phyloP scores from a whole-genome alignment of 495 filamentous ascomycete species.

The Amniculicola lignicola region DNA sequence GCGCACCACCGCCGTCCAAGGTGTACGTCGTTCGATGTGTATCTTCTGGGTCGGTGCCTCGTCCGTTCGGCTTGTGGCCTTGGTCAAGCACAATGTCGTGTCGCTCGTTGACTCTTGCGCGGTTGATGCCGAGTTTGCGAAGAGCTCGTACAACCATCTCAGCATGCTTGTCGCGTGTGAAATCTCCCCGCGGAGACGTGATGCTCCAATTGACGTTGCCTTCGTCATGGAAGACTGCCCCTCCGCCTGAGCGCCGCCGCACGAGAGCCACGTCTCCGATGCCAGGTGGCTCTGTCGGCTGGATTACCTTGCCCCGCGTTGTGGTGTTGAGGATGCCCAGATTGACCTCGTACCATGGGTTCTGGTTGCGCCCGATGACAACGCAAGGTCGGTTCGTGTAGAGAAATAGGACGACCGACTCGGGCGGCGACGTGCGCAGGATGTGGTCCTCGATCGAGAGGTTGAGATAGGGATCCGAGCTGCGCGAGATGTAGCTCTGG shows the following conservation, averaged over 20 bases:
- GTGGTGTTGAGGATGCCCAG: slow-evolving; percentile 51
- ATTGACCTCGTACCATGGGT: slow-evolving; percentile 91
- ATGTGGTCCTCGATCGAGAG: slow-evolving; percentile 94
- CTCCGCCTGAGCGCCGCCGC: slow-evolving; percentile 80
- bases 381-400: slow-evolving; percentile 84
- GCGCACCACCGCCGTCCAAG: slow-evolving; percentile 31
- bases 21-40: slow-evolving; percentile 41
- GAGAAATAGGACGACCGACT: slow-evolving; percentile 76
- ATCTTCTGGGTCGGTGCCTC: slow-evolving; percentile 35
- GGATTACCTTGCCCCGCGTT: not conserved
- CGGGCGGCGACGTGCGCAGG: slow-evolving; percentile 63
- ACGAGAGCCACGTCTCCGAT: slow-evolving; percentile 60
- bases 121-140: slow-evolving; percentile 49
- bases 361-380: slow-evolving; percentile 93
- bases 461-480: slow-evolving; percentile 78
- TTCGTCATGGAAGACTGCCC: slow-evolving; percentile 87
- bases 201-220: slow-evolving; percentile 94
- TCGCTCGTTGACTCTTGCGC: slow-evolving; percentile 73
- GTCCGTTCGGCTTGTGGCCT: slow-evolving; percentile 29
- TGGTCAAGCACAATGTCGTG: slow-evolving; percentile 86
- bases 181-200: slow-evolving; percentile 69
- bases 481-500: slow-evolving; percentile 75
- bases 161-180: slow-evolving; percentile 83
- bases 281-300: slow-evolving; percentile 29
- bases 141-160: slow-evolving; percentile 85